Evolutionary conservation across 1,284 basidiomycete genomes (phyloP).

Genomic region (Stygiomarasmius scandens): DNA sequence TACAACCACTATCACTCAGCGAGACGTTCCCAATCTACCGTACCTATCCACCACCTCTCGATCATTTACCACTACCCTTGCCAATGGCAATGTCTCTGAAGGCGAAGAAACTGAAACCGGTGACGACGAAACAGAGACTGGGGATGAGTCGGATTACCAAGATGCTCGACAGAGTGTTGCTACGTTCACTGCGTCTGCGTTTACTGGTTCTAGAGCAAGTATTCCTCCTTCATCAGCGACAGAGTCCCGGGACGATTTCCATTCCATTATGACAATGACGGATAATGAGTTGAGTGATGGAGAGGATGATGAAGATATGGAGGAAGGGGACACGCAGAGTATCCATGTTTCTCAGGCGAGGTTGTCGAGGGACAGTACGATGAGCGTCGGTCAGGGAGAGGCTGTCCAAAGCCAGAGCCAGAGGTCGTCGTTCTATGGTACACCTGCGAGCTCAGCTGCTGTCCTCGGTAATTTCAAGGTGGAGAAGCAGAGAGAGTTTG

Average conservation of each 20-base stretch:
- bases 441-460: conserved; percentile 13
- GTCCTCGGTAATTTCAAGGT: not conserved
- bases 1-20: conserved; percentile 52
- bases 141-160: conserved; percentile 76
- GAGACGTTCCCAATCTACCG: conserved; percentile 34
- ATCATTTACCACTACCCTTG: conserved; percentile 34
- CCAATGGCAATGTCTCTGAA: conserved; percentile 33
- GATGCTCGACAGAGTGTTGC: conserved; percentile 80
- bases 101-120: conserved; percentile 61
- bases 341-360: conserved; percentile 70
- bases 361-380: conserved; percentile 26
- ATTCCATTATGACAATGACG: conserved; percentile 72
- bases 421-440: conserved; percentile 15
- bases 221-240: conserved; percentile 56
- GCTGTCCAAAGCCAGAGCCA: conserved; percentile 17
- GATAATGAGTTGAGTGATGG: conserved; percentile 66
- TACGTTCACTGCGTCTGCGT: too few species aligned
- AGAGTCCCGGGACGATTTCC: conserved; percentile 67
- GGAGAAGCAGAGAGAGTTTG: not conserved
- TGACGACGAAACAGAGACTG: conserved; percentile 58
- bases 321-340: conserved; percentile 58
- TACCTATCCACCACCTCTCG: conserved; percentile 35
- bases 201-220: too few species aligned
- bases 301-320: conserved; percentile 55
- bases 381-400: conserved; percentile 30